A percentile compares a stretch with the other conserved stretches of the same genome.
These are phyloP conservation scores for Diplosphaera chodatii DNA, from an alignment of 139 green algal species.

Conservation along the genomic window DNA sequence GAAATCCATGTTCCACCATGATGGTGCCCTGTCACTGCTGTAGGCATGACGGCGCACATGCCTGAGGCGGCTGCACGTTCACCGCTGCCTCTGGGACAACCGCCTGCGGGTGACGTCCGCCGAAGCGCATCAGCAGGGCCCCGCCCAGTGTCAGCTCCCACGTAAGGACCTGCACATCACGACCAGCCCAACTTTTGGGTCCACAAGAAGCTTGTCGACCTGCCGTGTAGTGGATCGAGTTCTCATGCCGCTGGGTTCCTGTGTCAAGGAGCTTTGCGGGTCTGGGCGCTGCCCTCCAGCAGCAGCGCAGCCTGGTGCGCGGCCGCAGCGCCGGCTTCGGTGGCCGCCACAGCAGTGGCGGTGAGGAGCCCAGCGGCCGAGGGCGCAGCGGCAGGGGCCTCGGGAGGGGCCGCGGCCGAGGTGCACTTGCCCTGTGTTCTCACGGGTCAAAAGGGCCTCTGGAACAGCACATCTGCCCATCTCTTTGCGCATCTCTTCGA, in stretches of 20 bases:
- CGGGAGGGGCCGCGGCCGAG: neutral
- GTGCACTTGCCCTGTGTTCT: no score
- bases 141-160: neutral
- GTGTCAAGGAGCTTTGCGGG: neutral
- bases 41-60: slow-evolving; percentile 36
- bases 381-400: neutral
- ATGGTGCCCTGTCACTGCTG: neutral
- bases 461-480: no score
- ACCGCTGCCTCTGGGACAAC: no score
- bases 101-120: neutral
- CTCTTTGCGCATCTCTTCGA: no score
- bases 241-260: no score
- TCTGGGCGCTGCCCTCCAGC: neutral
- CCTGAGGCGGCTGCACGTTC: slow-evolving; percentile 2
- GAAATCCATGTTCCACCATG: no score
- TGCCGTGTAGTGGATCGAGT: no score
- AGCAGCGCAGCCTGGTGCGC: neutral
- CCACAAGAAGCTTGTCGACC: no score
- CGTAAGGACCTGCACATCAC: neutral
- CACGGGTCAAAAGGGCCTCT: no score
- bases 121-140: neutral
- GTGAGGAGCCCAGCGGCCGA: neutral
- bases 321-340: neutral
- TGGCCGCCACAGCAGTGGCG: slow-evolving; percentile 8
- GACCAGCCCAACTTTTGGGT: no score